phyloP scores from a whole-genome alignment of 1,139 yeast genomes.

The Trichomonascaceae sp. region DNA sequence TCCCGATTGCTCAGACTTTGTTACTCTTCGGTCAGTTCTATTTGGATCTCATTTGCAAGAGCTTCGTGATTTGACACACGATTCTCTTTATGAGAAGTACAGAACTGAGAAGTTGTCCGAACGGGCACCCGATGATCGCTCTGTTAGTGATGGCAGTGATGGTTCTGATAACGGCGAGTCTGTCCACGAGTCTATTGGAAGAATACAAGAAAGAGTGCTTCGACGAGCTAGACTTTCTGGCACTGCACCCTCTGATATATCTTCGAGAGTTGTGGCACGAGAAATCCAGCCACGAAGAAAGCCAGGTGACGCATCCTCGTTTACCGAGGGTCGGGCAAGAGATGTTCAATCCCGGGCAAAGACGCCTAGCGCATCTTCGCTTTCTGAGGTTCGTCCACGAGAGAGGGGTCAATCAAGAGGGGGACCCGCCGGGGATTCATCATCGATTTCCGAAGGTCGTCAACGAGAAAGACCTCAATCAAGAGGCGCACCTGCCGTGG shows the following conservation, averaged over 20 bases:
- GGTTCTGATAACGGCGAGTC: not conserved
- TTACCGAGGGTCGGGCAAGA: not conserved
- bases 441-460: too few species aligned
- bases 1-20: constrained; percentile 75
- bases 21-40: constrained; percentile 72
- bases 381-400: not conserved
- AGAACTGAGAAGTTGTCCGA: constrained; percentile 78
- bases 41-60: constrained; percentile 92
- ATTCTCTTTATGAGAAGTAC: constrained; percentile 82
- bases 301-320: not conserved
- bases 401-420: too few species aligned
- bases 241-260: not conserved
- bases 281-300: not conserved
- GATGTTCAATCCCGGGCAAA: not conserved
- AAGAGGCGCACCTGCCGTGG: too few species aligned
- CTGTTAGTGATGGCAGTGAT: not conserved
- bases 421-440: too few species aligned
- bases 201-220: not conserved
- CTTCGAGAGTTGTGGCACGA: not conserved
- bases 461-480: too few species aligned
- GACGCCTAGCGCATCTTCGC: not conserved
- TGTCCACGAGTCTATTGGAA: not conserved
- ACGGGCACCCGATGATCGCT: not conserved
- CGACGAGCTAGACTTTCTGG: not conserved
- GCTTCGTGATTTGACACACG: constrained; percentile 88